Evolutionary conservation across 441 rosid species (phyloP).

Genomic region (Aleurites moluccanus): DNA sequence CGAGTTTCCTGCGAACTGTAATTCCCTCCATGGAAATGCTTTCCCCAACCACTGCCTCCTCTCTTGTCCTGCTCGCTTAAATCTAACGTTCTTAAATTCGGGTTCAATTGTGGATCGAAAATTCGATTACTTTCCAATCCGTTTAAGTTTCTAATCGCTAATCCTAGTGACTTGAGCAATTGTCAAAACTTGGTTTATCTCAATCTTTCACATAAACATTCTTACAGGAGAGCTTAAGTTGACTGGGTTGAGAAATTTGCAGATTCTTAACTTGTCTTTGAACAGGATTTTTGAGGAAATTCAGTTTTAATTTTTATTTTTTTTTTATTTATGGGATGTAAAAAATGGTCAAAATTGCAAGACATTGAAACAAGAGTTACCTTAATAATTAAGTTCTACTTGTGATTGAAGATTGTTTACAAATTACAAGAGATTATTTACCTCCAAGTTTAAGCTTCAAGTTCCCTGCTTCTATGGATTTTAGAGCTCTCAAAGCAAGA

Average conservation of each 20-base stretch:
- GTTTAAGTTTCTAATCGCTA: slow-evolving; percentile 25
- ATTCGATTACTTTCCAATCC: slow-evolving; percentile 40
- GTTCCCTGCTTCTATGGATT: slow-evolving; percentile 57
- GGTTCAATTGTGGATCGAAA: slow-evolving; percentile 26
- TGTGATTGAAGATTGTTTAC: neutral
- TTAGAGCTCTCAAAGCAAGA: slow-evolving; percentile 54
- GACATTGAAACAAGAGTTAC: too few species aligned
- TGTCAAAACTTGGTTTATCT: slow-evolving; percentile 58
- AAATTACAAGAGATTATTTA: slow-evolving; percentile 20
- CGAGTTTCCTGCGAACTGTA: slow-evolving; percentile 29
- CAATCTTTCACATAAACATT: slow-evolving; percentile 78
- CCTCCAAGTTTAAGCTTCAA: slow-evolving; percentile 79
- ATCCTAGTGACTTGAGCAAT: slow-evolving; percentile 51
- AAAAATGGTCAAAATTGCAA: too few species aligned
- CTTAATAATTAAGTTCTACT: too few species aligned
- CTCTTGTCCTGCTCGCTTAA: slow-evolving; percentile 36
- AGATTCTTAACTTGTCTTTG: slow-evolving; percentile 57
- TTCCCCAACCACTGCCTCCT: slow-evolving; percentile 40
- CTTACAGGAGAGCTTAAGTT: slow-evolving; percentile 50
- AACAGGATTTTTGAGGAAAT: slow-evolving; percentile 59
- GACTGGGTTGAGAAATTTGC: slow-evolving; percentile 49
- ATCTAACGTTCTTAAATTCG: slow-evolving; percentile 36
- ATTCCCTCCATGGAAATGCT: slow-evolving; percentile 38
- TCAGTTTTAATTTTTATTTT: too few species aligned
- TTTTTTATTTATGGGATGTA: too few species aligned